phyloP scores from a whole-genome alignment of 257 asterid genomes.

The Jacaranda mimosifolia region DNA sequence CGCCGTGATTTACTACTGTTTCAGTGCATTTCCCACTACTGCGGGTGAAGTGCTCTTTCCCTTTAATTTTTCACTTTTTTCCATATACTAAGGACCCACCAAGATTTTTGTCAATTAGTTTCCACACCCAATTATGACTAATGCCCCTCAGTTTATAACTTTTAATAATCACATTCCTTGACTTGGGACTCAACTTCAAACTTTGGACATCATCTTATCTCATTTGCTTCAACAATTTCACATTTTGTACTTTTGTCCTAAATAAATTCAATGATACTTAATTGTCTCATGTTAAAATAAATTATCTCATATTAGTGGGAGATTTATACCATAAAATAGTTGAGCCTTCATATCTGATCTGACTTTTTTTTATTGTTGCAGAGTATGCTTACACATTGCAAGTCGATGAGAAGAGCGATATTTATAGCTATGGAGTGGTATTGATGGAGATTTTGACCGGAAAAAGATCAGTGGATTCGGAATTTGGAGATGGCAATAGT shows the following conservation, averaged over 20 bases:
- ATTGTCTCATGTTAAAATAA: too few species aligned
- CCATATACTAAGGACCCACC: conserved; percentile 60
- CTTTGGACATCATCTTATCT: background rate
- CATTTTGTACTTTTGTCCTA: background rate
- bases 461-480: conserved; percentile 74
- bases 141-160: background rate
- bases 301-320: too few species aligned
- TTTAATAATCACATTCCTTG: background rate
- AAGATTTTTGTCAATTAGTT: conserved; percentile 34
- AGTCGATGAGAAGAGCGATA: conserved; percentile 96
- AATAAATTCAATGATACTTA: too few species aligned
- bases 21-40: conserved; percentile 32
- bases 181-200: background rate
- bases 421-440: conserved; percentile 91
- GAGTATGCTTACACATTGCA: conserved; percentile 94
- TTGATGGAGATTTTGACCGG: conserved; percentile 84
- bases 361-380: conserved; percentile 30
- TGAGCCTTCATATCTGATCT: too few species aligned
- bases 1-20: conserved; percentile 33
- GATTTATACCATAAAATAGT: too few species aligned
- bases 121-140: background rate
- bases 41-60: conserved; percentile 49
- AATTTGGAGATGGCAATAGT: conserved; percentile 91
- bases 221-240: background rate
- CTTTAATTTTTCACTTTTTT: conserved; percentile 45